Conservation (phyloP, 2,329 filamentous ascomycete genomes). For the Aureobasidium sp. region DNA sequence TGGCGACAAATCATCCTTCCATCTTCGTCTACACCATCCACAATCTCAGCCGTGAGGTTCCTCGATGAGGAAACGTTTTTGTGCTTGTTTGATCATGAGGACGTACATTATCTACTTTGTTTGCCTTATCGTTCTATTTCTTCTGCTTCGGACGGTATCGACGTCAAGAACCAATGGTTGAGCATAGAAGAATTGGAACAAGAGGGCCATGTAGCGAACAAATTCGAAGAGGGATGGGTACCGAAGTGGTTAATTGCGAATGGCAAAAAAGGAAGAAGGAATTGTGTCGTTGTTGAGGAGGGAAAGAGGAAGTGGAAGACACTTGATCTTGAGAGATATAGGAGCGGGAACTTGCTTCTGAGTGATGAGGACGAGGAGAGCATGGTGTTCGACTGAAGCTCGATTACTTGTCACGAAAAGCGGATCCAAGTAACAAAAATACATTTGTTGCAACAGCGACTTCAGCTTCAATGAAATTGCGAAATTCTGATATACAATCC, state of each 20-base stretch:
- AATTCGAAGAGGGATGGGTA: background rate
- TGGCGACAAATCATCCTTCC: background rate
- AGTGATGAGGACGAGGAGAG: background rate
- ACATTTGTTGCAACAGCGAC: too few species aligned
- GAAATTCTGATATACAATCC: too few species aligned
- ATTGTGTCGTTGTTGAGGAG: conserved; percentile 1
- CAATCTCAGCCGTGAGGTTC: background rate
- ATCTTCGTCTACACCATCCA: background rate
- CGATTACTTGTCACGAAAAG: too few species aligned
- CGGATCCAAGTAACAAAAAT: too few species aligned
- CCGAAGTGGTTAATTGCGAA: background rate
- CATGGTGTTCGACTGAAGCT: too few species aligned
- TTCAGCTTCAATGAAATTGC: too few species aligned
- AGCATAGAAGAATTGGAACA: background rate
- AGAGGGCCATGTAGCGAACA: background rate
- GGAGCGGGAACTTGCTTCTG: background rate
- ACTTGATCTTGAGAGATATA: conserved; percentile 2
- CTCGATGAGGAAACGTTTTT: conserved; percentile 1
- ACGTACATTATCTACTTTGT: background rate
- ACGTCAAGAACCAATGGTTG: background rate
- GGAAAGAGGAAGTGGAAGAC: background rate
- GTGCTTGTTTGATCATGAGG: background rate
- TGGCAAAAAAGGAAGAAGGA: background rate
- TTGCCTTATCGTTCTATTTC: background rate
- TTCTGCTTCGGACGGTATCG: background rate